These are phyloP conservation scores for Backusella liffmaniae DNA, from an alignment of 192 early-diverging fungal genomes.

Conservation along the genomic window DNA sequence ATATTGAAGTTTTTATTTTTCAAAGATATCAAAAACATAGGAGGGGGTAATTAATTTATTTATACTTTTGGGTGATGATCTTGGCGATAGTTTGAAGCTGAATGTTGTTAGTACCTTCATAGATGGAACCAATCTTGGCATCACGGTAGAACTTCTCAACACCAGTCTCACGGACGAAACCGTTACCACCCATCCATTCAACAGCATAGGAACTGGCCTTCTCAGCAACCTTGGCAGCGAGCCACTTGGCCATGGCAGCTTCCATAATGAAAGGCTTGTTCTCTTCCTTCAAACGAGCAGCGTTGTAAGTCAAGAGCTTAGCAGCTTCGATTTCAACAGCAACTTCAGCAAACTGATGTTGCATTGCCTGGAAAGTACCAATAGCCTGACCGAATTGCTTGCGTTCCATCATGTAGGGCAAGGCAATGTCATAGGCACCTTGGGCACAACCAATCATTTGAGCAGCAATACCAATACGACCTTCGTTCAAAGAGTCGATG, in stretches of 20 bases:
- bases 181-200: conserved; percentile 97
- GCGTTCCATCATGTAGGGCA: conserved; percentile 90
- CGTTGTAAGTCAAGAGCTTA: conserved; percentile 92
- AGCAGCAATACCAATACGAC: conserved; percentile 61
- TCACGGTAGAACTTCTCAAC: conserved; percentile 97
- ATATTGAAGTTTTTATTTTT: not conserved
- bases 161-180: conserved; percentile 83
- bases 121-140: conserved; percentile 95
- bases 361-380: conserved; percentile 79
- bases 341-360: conserved; percentile 66
- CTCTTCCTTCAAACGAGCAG: conserved; percentile 91
- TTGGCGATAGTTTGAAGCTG: conserved; percentile 91
- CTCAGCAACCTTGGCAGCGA: conserved; percentile 93
- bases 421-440: conserved; percentile 81
- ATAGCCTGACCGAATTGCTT: conserved; percentile 88
- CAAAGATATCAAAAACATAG: not conserved
- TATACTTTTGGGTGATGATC: conserved; percentile 32
- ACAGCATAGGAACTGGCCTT: conserved; percentile 77
- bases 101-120: conserved; percentile 95
- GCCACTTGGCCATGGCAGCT: conserved; percentile 97
- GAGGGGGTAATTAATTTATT: not conserved
- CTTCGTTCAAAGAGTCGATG: conserved; percentile 97
- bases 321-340: conserved; percentile 96
- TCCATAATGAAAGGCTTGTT: conserved; percentile 91
- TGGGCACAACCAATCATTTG: conserved; percentile 88